Conservation (phyloP, 768 basidiomycete genomes). For the Trametopsis cervina region DNA sequence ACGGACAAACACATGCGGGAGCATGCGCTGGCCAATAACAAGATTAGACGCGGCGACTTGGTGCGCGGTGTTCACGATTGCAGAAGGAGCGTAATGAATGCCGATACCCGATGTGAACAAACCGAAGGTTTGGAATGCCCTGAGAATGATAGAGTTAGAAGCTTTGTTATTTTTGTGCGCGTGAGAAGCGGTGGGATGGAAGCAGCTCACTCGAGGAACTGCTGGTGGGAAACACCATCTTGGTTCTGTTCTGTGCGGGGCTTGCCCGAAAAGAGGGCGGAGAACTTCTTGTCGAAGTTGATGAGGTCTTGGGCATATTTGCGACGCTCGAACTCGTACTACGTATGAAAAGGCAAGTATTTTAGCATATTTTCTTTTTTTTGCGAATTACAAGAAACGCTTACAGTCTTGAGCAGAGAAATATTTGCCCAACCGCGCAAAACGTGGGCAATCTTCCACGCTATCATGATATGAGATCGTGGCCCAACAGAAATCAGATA, state of each 20-base stretch:
- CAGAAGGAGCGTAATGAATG: constrained; percentile 41
- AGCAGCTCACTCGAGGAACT: constrained; percentile 35
- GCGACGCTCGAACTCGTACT: constrained; percentile 50
- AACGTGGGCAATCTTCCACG: constrained; percentile 50
- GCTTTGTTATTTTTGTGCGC: no score
- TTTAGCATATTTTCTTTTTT: background rate
- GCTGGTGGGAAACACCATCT: constrained; percentile 42
- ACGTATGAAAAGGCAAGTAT: background rate
- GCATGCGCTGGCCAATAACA: constrained; percentile 43
- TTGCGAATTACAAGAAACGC: constrained; percentile 10
- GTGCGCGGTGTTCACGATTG: constrained; percentile 26
- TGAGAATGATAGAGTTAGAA: constrained; percentile 13
- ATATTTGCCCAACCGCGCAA: constrained; percentile 39
- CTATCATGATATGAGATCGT: constrained; percentile 15
- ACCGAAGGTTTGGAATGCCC: constrained; percentile 39
- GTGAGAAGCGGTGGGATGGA: background rate
- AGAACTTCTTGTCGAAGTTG: constrained; percentile 44
- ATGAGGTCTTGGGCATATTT: constrained; percentile 50
- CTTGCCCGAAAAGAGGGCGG: constrained; percentile 48
- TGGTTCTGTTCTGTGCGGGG: constrained; percentile 31
- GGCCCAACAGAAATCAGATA: background rate
- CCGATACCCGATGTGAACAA: constrained; percentile 41
- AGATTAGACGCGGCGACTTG: constrained; percentile 34
- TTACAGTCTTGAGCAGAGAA: constrained; percentile 39
- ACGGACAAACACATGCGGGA: constrained; percentile 39